Evolutionary conservation across 2,329 filamentous ascomycete species (phyloP), one percentile per base, ranked within the genome.

Genomic region (Ophiostoma fasciatum): DNA sequence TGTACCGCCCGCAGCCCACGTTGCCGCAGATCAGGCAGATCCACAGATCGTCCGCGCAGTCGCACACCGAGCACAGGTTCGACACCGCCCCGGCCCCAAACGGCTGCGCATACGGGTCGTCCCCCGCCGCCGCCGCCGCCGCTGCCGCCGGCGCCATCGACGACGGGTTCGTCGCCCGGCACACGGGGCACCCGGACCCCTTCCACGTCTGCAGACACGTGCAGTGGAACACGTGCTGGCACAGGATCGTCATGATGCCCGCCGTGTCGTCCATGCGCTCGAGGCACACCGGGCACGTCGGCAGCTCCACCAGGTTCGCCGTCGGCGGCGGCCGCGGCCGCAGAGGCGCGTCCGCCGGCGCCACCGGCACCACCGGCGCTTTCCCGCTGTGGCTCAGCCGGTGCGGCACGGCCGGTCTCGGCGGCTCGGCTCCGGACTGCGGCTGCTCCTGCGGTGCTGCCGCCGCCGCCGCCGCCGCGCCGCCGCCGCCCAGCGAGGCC

Each of bases 251-350:
- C 52, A 98, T 73, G 3, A 98, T 65, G 0, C 90, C 90, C 0
- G 85, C 92, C 0, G 87, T 94, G 54, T 96, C 88, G 50, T 98
- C 90, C 90, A 98, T 98, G 32, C 88, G 78, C 55, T 98, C 90
- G 5, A 98, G 68, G 46, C 90, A 98, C 9, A 98, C 90, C 0
- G 90, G 87, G 45, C 90, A 98, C 2, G 90, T 96, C 2, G 90
- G 90, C 11, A 98, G 63, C 58, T 98, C 90, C 36, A 94, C 70
- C 2, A 96, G 66, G 33, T 82, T 80, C 1, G 87, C 82, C 1
- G 88, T 94, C 2, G 70, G 71, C 3, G 65, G 76, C 4, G 72
- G 71, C 35, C 75, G 73, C 0, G 73, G 74, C 41, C 69, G 71
- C 6, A 72, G 56, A 13, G 17, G 60, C 68, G 45, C 49, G n/a